Evolutionary conservation across 352 stramenopile species (phyloP).

Genomic region (Pythium inflatum): DNA sequence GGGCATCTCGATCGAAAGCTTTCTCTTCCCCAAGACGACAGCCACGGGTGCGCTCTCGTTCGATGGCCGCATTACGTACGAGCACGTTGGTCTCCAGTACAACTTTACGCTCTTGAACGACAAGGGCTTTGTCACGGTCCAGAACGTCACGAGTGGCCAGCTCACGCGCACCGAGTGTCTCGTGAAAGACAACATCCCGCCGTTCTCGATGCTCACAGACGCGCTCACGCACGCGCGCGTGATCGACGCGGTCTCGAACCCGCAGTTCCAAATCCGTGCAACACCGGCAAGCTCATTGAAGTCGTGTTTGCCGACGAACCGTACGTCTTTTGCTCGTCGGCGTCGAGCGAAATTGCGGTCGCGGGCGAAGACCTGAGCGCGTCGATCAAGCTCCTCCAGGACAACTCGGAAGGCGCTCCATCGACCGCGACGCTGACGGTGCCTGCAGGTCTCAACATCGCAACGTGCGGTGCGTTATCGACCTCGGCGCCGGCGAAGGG

Average conservation of each 20-base stretch:
- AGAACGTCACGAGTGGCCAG: slow-evolving; percentile 15
- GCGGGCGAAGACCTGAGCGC: slow-evolving; percentile 28
- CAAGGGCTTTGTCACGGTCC: slow-evolving; percentile 32
- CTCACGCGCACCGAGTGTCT: slow-evolving; percentile 33
- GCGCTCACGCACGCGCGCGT: slow-evolving; percentile 37
- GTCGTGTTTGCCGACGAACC: slow-evolving; percentile 38
- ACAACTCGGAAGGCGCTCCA: slow-evolving; percentile 25
- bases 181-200: slow-evolving; percentile 29
- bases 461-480: not conserved
- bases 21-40: not conserved
- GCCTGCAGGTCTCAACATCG: not conserved
- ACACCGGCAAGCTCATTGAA: slow-evolving; percentile 35
- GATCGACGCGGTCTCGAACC: slow-evolving; percentile 28
- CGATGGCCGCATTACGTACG: slow-evolving; percentile 40
- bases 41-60: slow-evolving; percentile 16
- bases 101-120: slow-evolving; percentile 42
- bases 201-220: slow-evolving; percentile 28
- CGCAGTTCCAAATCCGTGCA: slow-evolving; percentile 24
- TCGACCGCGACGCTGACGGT: slow-evolving; percentile 16
- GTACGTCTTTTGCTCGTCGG: slow-evolving; percentile 34
- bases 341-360: slow-evolving; percentile 7
- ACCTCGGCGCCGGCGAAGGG: not conserved
- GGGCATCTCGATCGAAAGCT: not conserved
- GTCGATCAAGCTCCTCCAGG: slow-evolving; percentile 23
- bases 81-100: slow-evolving; percentile 28